Evolutionary conservation across 768 basidiomycete genomes (phyloP).

Genomic region (Mycena albidolilacea): DNA sequence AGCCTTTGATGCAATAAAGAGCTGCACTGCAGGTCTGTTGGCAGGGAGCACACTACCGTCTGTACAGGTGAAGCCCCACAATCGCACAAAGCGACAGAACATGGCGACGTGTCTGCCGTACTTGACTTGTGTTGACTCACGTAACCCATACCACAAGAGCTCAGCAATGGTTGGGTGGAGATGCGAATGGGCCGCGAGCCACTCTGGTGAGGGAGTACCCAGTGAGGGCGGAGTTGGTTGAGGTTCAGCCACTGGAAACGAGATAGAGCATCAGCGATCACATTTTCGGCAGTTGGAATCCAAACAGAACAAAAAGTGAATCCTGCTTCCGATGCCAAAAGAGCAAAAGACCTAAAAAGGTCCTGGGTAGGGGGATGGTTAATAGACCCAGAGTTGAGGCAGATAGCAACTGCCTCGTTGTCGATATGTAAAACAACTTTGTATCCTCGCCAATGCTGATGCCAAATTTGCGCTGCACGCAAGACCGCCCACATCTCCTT

Average conservation of each 20-base stretch:
- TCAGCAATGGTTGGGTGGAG: constrained; percentile 9
- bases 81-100: constrained; percentile 1
- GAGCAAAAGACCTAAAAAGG: constrained; percentile 26
- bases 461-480: constrained; percentile 29
- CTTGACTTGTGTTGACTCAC: neutral
- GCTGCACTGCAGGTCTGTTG: constrained; percentile 4
- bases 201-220: constrained; percentile 28
- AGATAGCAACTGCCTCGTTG: constrained; percentile 41
- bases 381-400: constrained; percentile 29
- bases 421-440: constrained; percentile 44
- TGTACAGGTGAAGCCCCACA: constrained; percentile 2
- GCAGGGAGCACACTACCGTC: constrained; percentile 25
- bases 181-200: constrained; percentile 25
- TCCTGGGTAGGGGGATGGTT: constrained; percentile 34
- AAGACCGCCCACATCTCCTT: constrained; percentile 44
- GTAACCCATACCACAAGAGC: constrained; percentile 13
- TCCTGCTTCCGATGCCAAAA: constrained; percentile 17
- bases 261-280: constrained; percentile 24
- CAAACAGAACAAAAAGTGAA: constrained; percentile 30
- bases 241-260: constrained; percentile 29
- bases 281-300: constrained; percentile 18
- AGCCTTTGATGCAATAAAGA: constrained; percentile 1
- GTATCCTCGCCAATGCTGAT: neutral
- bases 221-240: constrained; percentile 17
- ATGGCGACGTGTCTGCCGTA: constrained; percentile 7